Evolutionary conservation across 306 rosid species (phyloP).

Genomic region (Citrullus colocynthis): DNA sequence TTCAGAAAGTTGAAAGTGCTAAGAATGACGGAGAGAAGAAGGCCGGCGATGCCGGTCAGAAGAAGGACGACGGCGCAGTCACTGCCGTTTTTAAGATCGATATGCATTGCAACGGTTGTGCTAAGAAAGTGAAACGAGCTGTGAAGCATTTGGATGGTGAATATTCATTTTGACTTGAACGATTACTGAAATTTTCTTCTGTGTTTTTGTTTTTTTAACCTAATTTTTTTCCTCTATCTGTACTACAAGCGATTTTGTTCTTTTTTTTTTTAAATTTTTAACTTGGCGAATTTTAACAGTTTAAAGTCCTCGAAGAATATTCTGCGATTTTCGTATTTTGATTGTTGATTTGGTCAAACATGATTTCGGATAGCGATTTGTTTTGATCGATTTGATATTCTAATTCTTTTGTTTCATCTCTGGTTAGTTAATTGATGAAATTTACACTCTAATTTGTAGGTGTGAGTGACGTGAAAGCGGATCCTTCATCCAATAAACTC

Average conservation of each 20-base stretch:
- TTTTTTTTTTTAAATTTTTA: background rate
- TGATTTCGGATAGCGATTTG: background rate
- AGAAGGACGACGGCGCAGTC: conserved; percentile 30
- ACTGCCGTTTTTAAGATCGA: conserved; percentile 54
- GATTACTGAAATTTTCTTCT: background rate
- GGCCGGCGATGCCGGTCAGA: conserved; percentile 28
- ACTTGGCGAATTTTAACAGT: background rate
- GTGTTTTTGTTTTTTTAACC: background rate
- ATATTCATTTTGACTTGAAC: background rate
- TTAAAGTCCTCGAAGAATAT: background rate
- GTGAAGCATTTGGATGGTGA: conserved; percentile 45
- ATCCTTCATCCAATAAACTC: conserved; percentile 34
- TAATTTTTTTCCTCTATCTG: background rate
- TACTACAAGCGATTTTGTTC: background rate
- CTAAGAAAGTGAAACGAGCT: conserved; percentile 45
- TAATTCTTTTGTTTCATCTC: background rate
- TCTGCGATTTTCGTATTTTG: background rate
- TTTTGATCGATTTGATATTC: background rate
- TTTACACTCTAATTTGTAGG: conserved; percentile 22
- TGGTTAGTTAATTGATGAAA: background rate
- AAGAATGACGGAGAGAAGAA: conserved; percentile 56
- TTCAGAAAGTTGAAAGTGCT: conserved; percentile 7
- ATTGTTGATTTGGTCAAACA: background rate
- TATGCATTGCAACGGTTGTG: conserved; percentile 80
- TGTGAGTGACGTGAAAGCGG: conserved; percentile 52